Percentiles rank a stretch among this genome's conserved stretches.
Conservation (phyloP, 768 basidiomycete genomes). For the Tremella fuciformis region DNA sequence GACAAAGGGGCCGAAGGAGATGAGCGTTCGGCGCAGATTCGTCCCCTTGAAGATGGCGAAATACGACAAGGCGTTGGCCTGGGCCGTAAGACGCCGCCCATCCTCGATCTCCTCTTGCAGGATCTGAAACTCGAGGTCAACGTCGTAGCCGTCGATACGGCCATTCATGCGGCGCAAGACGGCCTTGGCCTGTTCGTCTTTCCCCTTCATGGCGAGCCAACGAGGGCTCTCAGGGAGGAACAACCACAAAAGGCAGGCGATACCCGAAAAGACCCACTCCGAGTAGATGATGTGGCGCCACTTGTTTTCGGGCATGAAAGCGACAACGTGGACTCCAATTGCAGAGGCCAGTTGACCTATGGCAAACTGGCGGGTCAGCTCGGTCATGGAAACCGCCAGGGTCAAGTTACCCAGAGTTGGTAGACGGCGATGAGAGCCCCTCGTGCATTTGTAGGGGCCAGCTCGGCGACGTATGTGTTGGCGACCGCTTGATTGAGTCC, state of each 20-base stretch:
- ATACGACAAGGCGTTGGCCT: background rate
- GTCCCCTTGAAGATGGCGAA: conserved; percentile 15
- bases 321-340: conserved; percentile 9
- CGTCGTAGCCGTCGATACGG: conserved; percentile 5
- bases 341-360: conserved; percentile 14
- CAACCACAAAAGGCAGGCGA: conserved; percentile 15
- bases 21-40: conserved; percentile 17
- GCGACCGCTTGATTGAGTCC: too few species aligned
- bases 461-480: too few species aligned
- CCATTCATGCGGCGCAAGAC: conserved; percentile 4
- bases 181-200: conserved; percentile 5
- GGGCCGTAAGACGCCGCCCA: background rate
- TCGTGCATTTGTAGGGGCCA: too few species aligned
- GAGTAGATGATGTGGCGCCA: conserved; percentile 3
- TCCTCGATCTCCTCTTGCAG: conserved; percentile 6
- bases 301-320: background rate
- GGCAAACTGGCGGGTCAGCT: conserved; percentile 5
- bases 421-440: too few species aligned
- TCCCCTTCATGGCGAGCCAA: conserved; percentile 3
- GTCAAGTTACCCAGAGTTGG: conserved; percentile 4
- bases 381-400: conserved; percentile 11
- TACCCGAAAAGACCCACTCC: conserved; percentile 4
- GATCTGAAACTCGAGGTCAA: conserved; percentile 9
- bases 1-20: conserved; percentile 14
- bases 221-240: conserved; percentile 16